These are phyloP conservation scores for Triticum urartu DNA, from an alignment of 176 grass and related monocot species.

Conservation along the genomic window DNA sequence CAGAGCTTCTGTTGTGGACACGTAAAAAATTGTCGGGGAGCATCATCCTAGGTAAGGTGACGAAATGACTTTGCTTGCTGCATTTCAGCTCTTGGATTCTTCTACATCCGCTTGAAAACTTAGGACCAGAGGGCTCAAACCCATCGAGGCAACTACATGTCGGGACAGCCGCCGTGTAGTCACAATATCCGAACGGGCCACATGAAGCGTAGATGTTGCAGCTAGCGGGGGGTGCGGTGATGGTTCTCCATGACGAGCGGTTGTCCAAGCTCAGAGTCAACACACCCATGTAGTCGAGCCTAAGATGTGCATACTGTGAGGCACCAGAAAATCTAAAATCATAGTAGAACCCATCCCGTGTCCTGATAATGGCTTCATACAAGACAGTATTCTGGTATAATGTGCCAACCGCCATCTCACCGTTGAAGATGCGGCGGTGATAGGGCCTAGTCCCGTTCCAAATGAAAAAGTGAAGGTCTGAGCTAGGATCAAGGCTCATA, in stretches of 20 bases:
- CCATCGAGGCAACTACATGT: conserved; percentile 6
- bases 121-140: too few species aligned
- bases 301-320: background rate
- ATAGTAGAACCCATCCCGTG: background rate
- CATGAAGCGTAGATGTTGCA: conserved; percentile 30
- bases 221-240: background rate
- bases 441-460: conserved; percentile 16
- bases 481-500: conserved; percentile 9
- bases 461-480: background rate
- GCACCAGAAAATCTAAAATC: background rate
- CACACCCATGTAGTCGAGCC: conserved; percentile 26
- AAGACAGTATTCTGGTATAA: background rate
- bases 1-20: too few species aligned
- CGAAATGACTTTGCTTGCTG: too few species aligned
- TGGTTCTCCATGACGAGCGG: background rate
- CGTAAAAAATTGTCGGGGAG: too few species aligned
- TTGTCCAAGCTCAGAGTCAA: background rate
- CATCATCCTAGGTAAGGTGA: too few species aligned
- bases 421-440: conserved; percentile 20
- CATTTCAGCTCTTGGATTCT: too few species aligned
- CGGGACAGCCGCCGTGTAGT: background rate
- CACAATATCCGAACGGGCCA: conserved; percentile 33
- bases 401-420: background rate
- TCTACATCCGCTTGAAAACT: too few species aligned
- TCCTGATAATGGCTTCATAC: background rate